A percentile compares a stretch with the other conserved stretches of the same genome.
Evolutionary conservation across 2,329 filamentous ascomycete species (phyloP).

Genomic region (Cordyceps pruinosa): DNA sequence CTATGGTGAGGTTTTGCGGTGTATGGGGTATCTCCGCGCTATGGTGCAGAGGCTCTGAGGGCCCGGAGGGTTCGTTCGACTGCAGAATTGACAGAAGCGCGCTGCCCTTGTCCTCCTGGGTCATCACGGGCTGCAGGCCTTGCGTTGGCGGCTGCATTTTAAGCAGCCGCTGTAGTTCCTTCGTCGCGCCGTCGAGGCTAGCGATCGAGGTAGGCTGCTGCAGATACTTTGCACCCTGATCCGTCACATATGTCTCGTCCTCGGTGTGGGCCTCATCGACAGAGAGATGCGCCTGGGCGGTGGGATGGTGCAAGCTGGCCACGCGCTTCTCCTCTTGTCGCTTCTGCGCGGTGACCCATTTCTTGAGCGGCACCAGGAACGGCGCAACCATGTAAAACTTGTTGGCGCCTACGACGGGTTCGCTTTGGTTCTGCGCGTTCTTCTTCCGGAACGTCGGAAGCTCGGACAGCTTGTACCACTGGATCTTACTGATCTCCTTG

Average conservation of each 20-base stretch:
- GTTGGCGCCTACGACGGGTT: constrained; percentile 59
- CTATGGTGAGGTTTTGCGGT: constrained; percentile 46
- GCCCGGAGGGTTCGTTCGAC: constrained; percentile 20
- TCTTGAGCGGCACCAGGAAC: constrained; percentile 77
- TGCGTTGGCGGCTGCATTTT: constrained; percentile 49
- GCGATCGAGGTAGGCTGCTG: constrained; percentile 33
- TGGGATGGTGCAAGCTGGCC: constrained; percentile 33
- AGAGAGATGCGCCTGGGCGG: constrained; percentile 33
- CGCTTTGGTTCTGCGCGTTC: constrained; percentile 48
- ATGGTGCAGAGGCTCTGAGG: constrained; percentile 15
- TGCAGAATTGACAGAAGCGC: constrained; percentile 49
- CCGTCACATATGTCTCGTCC: constrained; percentile 48
- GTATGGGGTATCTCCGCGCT: constrained; percentile 36
- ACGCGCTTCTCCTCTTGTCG: constrained; percentile 56
- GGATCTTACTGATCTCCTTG: constrained; percentile 95
- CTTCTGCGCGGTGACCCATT: constrained; percentile 83
- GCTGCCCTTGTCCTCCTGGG: constrained; percentile 39
- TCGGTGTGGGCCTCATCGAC: constrained; percentile 54
- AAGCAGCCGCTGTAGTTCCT: constrained; percentile 47
- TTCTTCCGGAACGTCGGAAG: constrained; percentile 77
- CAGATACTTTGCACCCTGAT: not conserved
- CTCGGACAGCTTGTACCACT: constrained; percentile 88
- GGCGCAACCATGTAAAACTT: constrained; percentile 99
- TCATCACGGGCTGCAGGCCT: constrained; percentile 31
- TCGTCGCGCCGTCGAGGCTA: constrained; percentile 43